A percentile compares a stretch with the other conserved stretches of the same genome.
Conservation (phyloP, 2,329 filamentous ascomycete species). For the Hymenoscyphus fructigenus region DNA sequence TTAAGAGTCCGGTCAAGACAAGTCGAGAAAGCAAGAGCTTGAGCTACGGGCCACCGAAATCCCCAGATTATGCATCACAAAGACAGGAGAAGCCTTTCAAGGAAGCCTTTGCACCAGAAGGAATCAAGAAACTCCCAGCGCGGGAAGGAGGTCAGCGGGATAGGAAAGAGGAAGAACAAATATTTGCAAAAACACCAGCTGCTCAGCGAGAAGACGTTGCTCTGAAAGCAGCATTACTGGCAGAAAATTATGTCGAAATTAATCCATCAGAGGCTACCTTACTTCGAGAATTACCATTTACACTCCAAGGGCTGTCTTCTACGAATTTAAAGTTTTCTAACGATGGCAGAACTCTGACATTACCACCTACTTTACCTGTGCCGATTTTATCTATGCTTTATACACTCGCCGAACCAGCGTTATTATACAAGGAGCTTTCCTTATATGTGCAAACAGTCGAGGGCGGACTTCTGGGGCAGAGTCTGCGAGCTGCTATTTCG, state of each 20-base stretch:
- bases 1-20: constrained; percentile 35
- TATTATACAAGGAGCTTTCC: constrained; percentile 82
- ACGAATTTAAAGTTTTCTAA: constrained; percentile 76
- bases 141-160: constrained; percentile 36
- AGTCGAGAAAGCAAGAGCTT: constrained; percentile 20
- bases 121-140: constrained; percentile 40
- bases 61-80: constrained; percentile 39
- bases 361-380: constrained; percentile 77
- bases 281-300: constrained; percentile 83
- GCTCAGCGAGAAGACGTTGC: constrained; percentile 31
- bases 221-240: constrained; percentile 54
- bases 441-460: constrained; percentile 79
- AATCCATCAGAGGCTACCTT: constrained; percentile 65
- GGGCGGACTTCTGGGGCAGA: constrained; percentile 86
- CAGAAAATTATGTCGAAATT: constrained; percentile 55
- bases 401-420: constrained; percentile 84
- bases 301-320: constrained; percentile 87
- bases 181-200: constrained; percentile 29
- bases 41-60: constrained; percentile 22
- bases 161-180: constrained; percentile 34
- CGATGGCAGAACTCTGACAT: constrained; percentile 61
- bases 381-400: constrained; percentile 86
- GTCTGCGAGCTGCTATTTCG: constrained; percentile 81
- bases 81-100: constrained; percentile 39
- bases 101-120: constrained; percentile 56